Evolutionary conservation across 2,329 filamentous ascomycete genomes (phyloP), one percentile per base, ranked within the genome.

Genomic region (Trichoderma atroviride): DNA sequence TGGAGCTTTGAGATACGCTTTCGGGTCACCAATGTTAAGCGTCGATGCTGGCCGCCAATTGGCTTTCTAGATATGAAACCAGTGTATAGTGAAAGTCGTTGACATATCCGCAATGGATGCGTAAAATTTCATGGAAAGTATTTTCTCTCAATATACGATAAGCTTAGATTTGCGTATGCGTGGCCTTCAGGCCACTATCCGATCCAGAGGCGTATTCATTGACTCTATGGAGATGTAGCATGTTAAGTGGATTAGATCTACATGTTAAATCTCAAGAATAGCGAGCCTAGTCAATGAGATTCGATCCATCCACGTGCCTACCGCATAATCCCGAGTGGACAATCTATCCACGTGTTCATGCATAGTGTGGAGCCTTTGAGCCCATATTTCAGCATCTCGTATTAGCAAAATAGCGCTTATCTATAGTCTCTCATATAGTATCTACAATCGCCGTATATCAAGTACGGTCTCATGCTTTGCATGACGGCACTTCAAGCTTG

Each of bases 1-100:
- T 37, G 60, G 60, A 40, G 60, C 60, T 29, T 29, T 63, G 60
- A 37, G 60, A 63, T 63, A 63, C 14, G 60, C 60, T 2, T 63
- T 63, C n/a, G 60, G 60, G 27, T 53, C 60, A 22, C 60, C 60
- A 10, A 63, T 63, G 60, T 9, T 63, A 22, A 63, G 60, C 31
- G 47, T 63, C n/a, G 60, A 63, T 55, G 60, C 60, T 33, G 60
- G 60, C 47, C 60, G 60, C 3, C 60, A 63, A 4, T 27, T 63
- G 7, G 43, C 47, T 14, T 63, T 63, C 16, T 63, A 63, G 47
- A 55, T 14, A 40, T 1, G n/a, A 9, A 10, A 29, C 1, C 22
- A 10, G 2, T 24, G 5, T 5, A 24, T 5, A 50, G 47, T 50
- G 11, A 22, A 13, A 22, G 6, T 6, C 5, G 5, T 13, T 22